Base-by-base conservation (phyloP, 2,329 filamentous ascomycete genomes). In the Metarhizium album region DNA sequence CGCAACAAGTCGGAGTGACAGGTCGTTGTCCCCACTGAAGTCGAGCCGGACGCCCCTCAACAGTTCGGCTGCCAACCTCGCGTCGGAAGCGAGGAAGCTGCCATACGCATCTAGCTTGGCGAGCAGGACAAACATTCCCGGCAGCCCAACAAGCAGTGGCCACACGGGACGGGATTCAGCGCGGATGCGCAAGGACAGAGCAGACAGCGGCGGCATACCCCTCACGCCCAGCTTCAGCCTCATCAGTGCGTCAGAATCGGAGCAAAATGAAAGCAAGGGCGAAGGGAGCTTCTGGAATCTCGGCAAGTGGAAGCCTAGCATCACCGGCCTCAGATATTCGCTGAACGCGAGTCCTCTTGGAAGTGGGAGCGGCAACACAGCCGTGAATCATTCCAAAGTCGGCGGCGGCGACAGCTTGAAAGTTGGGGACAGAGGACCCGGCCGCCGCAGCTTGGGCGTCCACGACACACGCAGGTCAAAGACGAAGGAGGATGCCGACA, bases 171-270 rank as follows among this genome's bases (percentile, higher is more conserved):
- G 58, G 37, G 59, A 59, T n/a, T 61, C 63, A 7, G 53, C 58
- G 11, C 53, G 48, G 38, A 42, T 57, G 23, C 27, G 51, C 18
- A 60, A 60, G 49, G 60, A 64, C 1, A 58, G 58, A 46, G 57
- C n/a, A n/a, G n/a, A 59, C 45, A 60, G 62, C 11, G 54, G 54
- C 14, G 59, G 61, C 3, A 60, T 69, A 2, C 75, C 74, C 0
- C 78, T 78, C 1, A 75, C 75, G 1, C 79, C 79, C 2, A 78
- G 77, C 53, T 81, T 82, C 59, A 76, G 70, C 4, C 68, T 80
- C 24, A 65, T 67, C 6, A 66, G 61, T 35, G 60, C 60, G 4
- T 58, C 61, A 6, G 64, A 65, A 16, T 55, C 62, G 1, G 63
- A 71, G 16, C 61, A 70, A 9, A 65, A 67, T 5, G 67, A 70